A percentile compares a stretch with the other conserved stretches of the same genome.
These are phyloP conservation scores for Trametes cingulata DNA, from an alignment of 768 basidiomycete species.

Conservation along the genomic window DNA sequence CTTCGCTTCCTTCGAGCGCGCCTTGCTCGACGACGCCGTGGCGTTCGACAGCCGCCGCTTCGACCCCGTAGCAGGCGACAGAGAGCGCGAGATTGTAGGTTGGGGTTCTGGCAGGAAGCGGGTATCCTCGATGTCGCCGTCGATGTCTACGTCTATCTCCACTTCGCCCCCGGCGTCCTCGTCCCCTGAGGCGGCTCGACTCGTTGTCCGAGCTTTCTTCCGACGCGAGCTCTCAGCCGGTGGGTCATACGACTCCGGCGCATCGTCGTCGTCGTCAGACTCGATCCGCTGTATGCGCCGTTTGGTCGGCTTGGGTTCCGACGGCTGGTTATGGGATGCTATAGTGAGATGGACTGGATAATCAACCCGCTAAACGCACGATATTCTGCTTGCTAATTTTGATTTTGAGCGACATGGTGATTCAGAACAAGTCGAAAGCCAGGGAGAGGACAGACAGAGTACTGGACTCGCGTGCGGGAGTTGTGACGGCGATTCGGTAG, in stretches of 20 bases:
- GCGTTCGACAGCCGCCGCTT: not conserved
- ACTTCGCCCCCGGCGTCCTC: conserved; percentile 31
- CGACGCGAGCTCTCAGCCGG: conserved; percentile 16
- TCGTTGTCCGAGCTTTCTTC: conserved; percentile 27
- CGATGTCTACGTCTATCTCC: conserved; percentile 29
- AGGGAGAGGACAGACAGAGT: not conserved
- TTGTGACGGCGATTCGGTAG: not conserved
- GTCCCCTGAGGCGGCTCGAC: conserved; percentile 19
- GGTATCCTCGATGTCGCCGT: conserved; percentile 27
- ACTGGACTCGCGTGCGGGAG: no score
- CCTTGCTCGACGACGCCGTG: conserved; percentile 6
- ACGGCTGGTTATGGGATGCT: not conserved
- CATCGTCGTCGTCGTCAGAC: conserved; percentile 29
- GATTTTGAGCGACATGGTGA: conserved; percentile 26
- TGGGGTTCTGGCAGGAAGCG: conserved; percentile 25
- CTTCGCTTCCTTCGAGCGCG: conserved; percentile 10
- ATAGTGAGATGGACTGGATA: not conserved
- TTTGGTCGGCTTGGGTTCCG: conserved; percentile 10
- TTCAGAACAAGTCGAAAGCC: not conserved
- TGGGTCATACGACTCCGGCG: conserved; percentile 8
- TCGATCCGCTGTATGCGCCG: conserved; percentile 28
- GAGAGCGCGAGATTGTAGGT: not conserved
- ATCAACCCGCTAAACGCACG: not conserved
- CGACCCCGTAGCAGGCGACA: not conserved
- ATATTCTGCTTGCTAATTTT: conserved; percentile 20